Evolutionary conservation across 2,329 filamentous ascomycete genomes (phyloP).

Genomic region (Alternaria gaisen): DNA sequence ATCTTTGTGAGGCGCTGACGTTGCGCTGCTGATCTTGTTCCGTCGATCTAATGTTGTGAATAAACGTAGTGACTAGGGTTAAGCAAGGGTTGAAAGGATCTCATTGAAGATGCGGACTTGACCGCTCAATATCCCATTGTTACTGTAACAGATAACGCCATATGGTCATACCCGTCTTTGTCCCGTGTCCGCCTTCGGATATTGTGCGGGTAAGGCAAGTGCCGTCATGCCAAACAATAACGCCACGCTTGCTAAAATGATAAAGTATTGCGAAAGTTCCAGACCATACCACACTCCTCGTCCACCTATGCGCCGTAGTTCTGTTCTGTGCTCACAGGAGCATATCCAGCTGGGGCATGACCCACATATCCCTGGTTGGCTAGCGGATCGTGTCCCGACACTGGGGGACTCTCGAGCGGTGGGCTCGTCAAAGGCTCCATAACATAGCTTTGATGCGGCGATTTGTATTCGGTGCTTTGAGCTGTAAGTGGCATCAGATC

Average conservation of each 20-base stretch:
- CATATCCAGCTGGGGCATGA: constrained; percentile 17
- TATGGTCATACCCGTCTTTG: constrained; percentile 1
- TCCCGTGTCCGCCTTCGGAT: not conserved
- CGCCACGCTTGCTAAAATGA: constrained; percentile 2
- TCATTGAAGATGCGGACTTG: constrained; percentile 2
- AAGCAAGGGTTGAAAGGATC: constrained; percentile 6
- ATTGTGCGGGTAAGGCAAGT: not conserved
- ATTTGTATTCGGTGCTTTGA: constrained; percentile 27
- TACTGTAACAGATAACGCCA: constrained; percentile 3
- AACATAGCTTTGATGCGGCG: constrained; percentile 21
- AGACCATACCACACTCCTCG: not conserved
- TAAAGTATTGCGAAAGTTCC: not conserved
- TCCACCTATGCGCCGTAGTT: constrained; percentile 22
- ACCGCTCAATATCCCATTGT: not conserved
- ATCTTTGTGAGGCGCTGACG: not conserved
- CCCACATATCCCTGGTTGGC: constrained; percentile 8
- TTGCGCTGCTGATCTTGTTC: not conserved
- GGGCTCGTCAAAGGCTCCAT: constrained; percentile 32
- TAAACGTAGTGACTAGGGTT: constrained; percentile 1
- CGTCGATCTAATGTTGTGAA: constrained; percentile 1
- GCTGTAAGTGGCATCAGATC: constrained; percentile 15
- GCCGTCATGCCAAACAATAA: not conserved
- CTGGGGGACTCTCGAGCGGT: constrained; percentile 21
- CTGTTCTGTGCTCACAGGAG: constrained; percentile 24
- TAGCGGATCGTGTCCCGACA: constrained; percentile 11